Evolutionary conservation across 352 stramenopile genomes (phyloP), one percentile per base, ranked within the genome.

Genomic region (Globisporangium lucens): DNA sequence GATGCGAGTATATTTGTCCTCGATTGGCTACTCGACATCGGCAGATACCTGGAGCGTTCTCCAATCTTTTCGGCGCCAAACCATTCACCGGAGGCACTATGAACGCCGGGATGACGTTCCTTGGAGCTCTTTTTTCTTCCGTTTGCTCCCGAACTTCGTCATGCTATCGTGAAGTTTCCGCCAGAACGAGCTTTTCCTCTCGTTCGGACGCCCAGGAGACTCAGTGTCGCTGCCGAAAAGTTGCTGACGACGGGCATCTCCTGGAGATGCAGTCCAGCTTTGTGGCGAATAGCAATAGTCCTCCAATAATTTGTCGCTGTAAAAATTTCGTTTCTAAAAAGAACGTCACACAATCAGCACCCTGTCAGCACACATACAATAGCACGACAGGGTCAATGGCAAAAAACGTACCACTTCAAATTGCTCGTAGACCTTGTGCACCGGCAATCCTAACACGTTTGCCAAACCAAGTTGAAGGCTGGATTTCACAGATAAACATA

Each of bases 231-330:
- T 90, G 7, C 83, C 83, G 69, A 95, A 91, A 36, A 86, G 68
- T 61, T 91, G 83, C 63, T 91, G 82, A 0, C 85, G 85, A 12
- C 87, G 82, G 35, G 73, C 70, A 56, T 90, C 79, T 10, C 85
- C 85, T 36, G 85, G 84, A 8, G 86, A 92, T 15, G 85, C 84
- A 2, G 88, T 90, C 88, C 88, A 95, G 66, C 88, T 95, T 55
- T 93, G 83, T 2, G 88, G 88, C 0, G 86, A 93, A 56, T 90
- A 93, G 62, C 86, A 94, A 30, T 91, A 89, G 53, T 95, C 78
- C 66, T 94, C 86, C 20, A 92, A 62, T 8, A 95, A 61, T 53
- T 93, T 93, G 73, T 95, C 86, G 41, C 83, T 89, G 75, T 93
- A 95, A 47, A 76, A 78, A 15, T 68, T 71, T 22, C 87, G 84